Evolutionary conservation across 441 rosid genomes (phyloP), one percentile per base, ranked within the genome.

Genomic region (Hypseocharis bilobata): DNA sequence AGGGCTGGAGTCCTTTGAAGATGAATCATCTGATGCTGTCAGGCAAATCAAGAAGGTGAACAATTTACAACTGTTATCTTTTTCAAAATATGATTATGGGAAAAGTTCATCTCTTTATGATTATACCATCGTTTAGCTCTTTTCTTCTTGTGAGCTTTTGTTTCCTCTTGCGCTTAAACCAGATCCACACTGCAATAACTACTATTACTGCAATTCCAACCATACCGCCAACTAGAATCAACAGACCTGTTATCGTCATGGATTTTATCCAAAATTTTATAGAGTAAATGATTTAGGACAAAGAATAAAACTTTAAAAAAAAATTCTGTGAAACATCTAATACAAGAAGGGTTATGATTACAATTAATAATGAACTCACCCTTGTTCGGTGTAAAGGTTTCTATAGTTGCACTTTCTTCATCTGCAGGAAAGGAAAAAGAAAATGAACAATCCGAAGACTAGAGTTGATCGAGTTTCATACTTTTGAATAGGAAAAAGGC

Each of bases 211-310:
- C 20, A 20, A 80, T 47, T 66, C 73, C 82, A 4, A 54, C 78
- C 40, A 73, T 22, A 8, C 66, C 77, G 28, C 66, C 72, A 51
- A 81, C 38, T 60, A 79, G 42, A 67, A 79, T 62, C 64, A 72
- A 40, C 16, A 63, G 36, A 45, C 80, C 85, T 80, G 71, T 42
- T 20, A 60, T 62, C 63, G 64, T 65, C 65, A 55, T 10, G 32
- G 61, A 65, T 60, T 10, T 30, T 14, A 56, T 55, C 13, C 52
- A 16, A 26, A 47, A 56, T 16, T 42, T 59, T 17, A 28, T 34
- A 20, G n/a, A n/a, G n/a, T n/a, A n/a, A n/a, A n/a, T n/a, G n/a
- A n/a, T n/a, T n/a, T n/a, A n/a, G n/a, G n/a, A n/a, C n/a, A n/a
- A n/a, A n/a, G 58, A 49, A 26, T 49, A 27, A 19, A 26, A 17